Evolutionary conservation across 345 rosid genomes (phyloP).

Genomic region (Syzygium grande): DNA sequence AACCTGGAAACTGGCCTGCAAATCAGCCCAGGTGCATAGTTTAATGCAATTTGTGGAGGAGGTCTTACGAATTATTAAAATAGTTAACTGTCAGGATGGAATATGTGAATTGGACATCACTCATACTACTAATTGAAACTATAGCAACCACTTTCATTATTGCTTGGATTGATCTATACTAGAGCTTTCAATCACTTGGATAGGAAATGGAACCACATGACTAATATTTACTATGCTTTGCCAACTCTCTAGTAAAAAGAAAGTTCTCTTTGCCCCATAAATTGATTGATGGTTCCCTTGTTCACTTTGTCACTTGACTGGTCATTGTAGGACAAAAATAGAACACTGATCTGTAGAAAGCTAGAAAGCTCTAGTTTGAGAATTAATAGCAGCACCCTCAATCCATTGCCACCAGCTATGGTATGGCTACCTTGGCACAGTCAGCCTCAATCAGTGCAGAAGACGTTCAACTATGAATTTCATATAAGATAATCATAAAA

Average conservation of each 20-base stretch:
- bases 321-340: not conserved
- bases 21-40: not conserved
- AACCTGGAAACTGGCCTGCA: not conserved
- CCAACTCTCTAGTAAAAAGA: not conserved
- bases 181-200: not conserved
- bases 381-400: not conserved
- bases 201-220: not conserved
- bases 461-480: fast-evolving
- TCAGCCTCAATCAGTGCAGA: not conserved
- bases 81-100: not conserved
- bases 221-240: not conserved
- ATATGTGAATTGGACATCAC: not conserved
- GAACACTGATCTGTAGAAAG: not conserved
- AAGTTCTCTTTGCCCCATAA: not conserved
- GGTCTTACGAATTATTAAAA: not conserved
- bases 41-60: not conserved
- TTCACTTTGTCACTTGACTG: not conserved
- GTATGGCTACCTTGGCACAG: not conserved
- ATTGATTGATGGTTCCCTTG: fast-evolving
- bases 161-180: not conserved
- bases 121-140: not conserved
- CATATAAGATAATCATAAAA: not conserved
- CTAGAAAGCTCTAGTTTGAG: not conserved
- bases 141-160: not conserved
- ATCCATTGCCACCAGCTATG: not conserved